Base-by-base conservation (phyloP, 2,329 filamentous ascomycete genomes). In the Calonectria naviculata region DNA sequence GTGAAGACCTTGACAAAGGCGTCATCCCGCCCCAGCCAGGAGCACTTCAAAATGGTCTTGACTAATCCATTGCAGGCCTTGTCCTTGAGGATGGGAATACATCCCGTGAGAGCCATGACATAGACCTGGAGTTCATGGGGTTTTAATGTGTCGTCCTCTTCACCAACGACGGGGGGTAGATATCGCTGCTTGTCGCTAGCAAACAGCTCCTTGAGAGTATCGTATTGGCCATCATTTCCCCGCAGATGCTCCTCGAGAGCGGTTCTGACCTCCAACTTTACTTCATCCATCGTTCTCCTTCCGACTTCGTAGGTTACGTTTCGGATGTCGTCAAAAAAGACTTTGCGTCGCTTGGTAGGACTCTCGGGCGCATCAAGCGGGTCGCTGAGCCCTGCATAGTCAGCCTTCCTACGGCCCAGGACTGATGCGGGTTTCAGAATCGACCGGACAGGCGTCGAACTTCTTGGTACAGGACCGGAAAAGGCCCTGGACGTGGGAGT, bases 1-100 rank as follows among this genome's bases (percentile, higher is more conserved):
- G 89, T 87, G 79, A 94, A 95, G 63, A 90, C 89, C 76, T 90
- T 89, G 68, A 91, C 87, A 78, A 94, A 94, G 41, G 87, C 85
- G 31, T 90, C 88, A 71, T 93, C 90, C 68, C 91, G 88, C 12
- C 90, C 91, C 41, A 92, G 84, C 92, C 92, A 93, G 38, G 89
- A 88, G 79, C 89, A 91, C 65, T 86, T 84, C n/a, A 93, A 83
- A 10, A 93, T 85, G 62, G 85, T 86, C 75, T 86, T 87, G 68
- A 93, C 87, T 31, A 93, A 83, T 5, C 87, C 88, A 26, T 89
- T 86, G 78, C 90, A 93, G 34, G 87, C 87, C 79, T 87, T 88
- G 74, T 89, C 87, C 71, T 86, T 86, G 36, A 93, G 83, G 41
- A 90, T 84, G n/a, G 90, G 89, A 9, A 89, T 86, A 75, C 88